Percentiles rank a stretch among this genome's conserved stretches.
These are phyloP conservation scores for Colletotrichum lini DNA, from an alignment of 2,329 filamentous ascomycete genomes.

Conservation along the genomic window DNA sequence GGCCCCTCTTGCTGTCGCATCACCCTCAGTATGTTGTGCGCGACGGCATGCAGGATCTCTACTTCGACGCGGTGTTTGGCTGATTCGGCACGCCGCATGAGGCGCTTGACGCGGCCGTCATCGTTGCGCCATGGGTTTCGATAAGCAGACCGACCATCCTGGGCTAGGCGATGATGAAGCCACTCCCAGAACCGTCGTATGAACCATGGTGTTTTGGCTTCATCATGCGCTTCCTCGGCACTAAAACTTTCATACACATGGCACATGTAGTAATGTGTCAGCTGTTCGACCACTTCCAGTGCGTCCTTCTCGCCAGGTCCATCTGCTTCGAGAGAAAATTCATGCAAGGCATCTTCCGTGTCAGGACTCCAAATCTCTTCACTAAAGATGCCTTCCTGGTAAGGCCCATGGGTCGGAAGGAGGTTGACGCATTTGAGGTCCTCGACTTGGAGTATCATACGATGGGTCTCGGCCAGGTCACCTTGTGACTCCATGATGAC, in stretches of 20 bases:
- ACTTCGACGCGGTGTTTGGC: constrained; percentile 16
- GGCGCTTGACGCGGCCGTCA: neutral
- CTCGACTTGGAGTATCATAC: constrained; percentile 16
- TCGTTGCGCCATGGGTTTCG: neutral
- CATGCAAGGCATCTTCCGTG: neutral
- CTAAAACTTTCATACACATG: constrained; percentile 3
- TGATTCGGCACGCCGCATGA: constrained; percentile 1
- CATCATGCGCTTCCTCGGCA: neutral
- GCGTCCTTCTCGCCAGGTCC: neutral
- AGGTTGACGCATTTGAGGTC: constrained; percentile 16
- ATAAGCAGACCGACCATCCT: neutral
- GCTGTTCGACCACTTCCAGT: constrained; percentile 7
- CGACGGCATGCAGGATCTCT: constrained; percentile 12
- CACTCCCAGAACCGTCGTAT: constrained; percentile 21
- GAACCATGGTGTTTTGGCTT: constrained; percentile 13
- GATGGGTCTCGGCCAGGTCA: neutral
- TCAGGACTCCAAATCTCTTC: constrained; percentile 14
- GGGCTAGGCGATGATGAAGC: neutral
- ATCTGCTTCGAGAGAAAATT: constrained; percentile 6
- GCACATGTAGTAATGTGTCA: constrained; percentile 27
- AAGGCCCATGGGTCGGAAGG: constrained; percentile 1
- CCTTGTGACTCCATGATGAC: neutral
- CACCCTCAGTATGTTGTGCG: constrained; percentile 11
- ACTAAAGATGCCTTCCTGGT: constrained; percentile 15
- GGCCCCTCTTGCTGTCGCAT: constrained; percentile 11